Percentiles rank a stretch among this genome's conserved stretches.
Conservation (phyloP, 345 rosid genomes). For the Citropsis articulata region DNA sequence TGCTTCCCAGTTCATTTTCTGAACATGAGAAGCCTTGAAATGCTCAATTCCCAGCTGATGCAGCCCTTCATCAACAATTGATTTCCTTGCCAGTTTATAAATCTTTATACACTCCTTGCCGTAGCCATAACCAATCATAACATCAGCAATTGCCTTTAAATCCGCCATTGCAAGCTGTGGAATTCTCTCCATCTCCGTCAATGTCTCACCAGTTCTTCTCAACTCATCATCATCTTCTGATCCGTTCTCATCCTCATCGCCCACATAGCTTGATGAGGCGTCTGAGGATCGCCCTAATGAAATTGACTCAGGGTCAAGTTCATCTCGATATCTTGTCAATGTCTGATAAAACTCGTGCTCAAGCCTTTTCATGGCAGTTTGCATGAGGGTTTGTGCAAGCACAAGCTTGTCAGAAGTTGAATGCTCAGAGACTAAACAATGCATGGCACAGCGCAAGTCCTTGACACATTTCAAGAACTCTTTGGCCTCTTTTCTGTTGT, state of each 20-base stretch:
- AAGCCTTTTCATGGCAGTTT: constrained; percentile 61
- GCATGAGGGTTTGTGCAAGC: constrained; percentile 59
- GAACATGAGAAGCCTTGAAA: constrained; percentile 43
- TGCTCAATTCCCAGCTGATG: constrained; percentile 55
- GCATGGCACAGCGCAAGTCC: constrained; percentile 57
- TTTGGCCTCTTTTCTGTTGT: constrained; percentile 46
- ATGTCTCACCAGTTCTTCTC: constrained; percentile 33
- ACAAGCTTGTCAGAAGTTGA: constrained; percentile 46
- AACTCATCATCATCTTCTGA: constrained; percentile 33
- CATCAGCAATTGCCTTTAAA: constrained; percentile 65
- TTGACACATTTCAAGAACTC: constrained; percentile 39
- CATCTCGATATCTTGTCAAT: constrained; percentile 36
- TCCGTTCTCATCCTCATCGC: constrained; percentile 19
- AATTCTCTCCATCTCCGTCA: constrained; percentile 35
- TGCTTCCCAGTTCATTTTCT: constrained; percentile 51
- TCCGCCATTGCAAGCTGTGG: constrained; percentile 49
- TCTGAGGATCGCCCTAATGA: constrained; percentile 45
- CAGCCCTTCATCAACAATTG: constrained; percentile 62
- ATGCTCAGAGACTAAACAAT: constrained; percentile 36
- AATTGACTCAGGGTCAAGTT: constrained; percentile 51
- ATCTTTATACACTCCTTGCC: constrained; percentile 64
- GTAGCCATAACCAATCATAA: constrained; percentile 74
- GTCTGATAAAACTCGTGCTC: constrained; percentile 24
- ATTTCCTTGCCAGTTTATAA: constrained; percentile 56
- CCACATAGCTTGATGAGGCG: constrained; percentile 28